Conservation (phyloP, 176 grass and related monocot genomes). For the Lolium perenne region DNA sequence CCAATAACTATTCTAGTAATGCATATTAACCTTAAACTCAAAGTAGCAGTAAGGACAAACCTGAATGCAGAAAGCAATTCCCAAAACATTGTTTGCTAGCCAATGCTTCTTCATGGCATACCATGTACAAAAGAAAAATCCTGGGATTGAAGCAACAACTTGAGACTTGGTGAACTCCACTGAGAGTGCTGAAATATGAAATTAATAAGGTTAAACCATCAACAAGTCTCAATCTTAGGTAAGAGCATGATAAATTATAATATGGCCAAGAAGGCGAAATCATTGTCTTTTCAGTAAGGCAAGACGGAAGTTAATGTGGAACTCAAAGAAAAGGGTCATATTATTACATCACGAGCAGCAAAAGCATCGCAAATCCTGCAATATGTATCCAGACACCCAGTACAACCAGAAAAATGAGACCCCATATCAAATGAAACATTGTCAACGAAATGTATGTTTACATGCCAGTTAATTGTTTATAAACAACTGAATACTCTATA, state of each 20-base stretch:
- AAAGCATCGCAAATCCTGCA: neutral
- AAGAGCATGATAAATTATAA: neutral
- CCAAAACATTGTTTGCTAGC: conserved; percentile 94
- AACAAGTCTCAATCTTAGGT: neutral
- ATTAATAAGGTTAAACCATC: conserved; percentile 13
- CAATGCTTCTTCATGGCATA: conserved; percentile 91
- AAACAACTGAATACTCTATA: neutral
- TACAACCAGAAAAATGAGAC: neutral
- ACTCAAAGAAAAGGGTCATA: neutral
- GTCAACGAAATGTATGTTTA: neutral
- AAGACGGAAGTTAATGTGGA: neutral
- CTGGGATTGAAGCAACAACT: conserved; percentile 81
- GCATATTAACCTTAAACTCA: conserved; percentile 14
- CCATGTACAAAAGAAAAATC: conserved; percentile 91
- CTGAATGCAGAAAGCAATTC: conserved; percentile 97
- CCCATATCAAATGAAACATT: neutral
- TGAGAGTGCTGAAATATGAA: conserved; percentile 71
- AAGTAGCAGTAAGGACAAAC: conserved; percentile 41
- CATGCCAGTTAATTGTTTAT: neutral
- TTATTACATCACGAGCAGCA: neutral
- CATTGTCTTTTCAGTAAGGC: neutral
- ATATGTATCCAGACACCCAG: neutral
- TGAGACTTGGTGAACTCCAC: conserved; percentile 98
- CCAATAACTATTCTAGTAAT: conserved; percentile 8
- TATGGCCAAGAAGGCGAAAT: neutral